Base-by-base conservation (phyloP, 1,284 basidiomycete genomes). In the Quambalaria eucalypti region DNA sequence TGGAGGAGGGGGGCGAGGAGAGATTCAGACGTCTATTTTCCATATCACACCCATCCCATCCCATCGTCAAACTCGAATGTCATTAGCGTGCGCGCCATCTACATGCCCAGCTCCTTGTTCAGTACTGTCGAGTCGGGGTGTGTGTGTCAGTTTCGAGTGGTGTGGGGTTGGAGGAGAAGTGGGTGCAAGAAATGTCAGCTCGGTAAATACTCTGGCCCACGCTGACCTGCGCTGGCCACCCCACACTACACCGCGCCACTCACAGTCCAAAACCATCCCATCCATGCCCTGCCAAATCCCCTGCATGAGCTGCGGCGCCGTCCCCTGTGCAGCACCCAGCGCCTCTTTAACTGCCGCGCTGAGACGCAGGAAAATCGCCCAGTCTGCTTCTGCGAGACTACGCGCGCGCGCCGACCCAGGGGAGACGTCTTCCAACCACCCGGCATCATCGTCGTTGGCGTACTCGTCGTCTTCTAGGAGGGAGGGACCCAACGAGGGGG, bases 201-300 rank as follows among this genome's bases (percentile, higher is more conserved):
- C n/a, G n/a, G n/a, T n/a, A n/a, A n/a, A n/a, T n/a, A n/a, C n/a
- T n/a, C n/a, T n/a, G n/a, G n/a, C n/a, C n/a, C n/a, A n/a, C n/a
- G n/a, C n/a, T n/a, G n/a, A n/a, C n/a, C n/a, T n/a, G n/a, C n/a
- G n/a, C n/a, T n/a, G n/a, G n/a, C n/a, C n/a, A n/a, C n/a, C n/a
- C n/a, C n/a, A n/a, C n/a, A n/a, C n/a, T n/a, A n/a, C n/a, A n/a
- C n/a, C n/a, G n/a, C n/a, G n/a, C n/a, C n/a, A n/a, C n/a, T n/a
- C n/a, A n/a, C n/a, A n/a, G 29, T 72, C 65, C 28, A 75, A 57
- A 1, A 75, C 63, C 12, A 74, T 47, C 14, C 66, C 64, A 54
- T 75, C 73, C 51, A 73, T 66, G 3, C 30, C 48, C 14, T 50
- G 30, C 30, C 72, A 49, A 21, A 58, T 55, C 10, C 47, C 48